Conservation (phyloP, 208 protist genomes). For the Trichomonas tenax region DNA sequence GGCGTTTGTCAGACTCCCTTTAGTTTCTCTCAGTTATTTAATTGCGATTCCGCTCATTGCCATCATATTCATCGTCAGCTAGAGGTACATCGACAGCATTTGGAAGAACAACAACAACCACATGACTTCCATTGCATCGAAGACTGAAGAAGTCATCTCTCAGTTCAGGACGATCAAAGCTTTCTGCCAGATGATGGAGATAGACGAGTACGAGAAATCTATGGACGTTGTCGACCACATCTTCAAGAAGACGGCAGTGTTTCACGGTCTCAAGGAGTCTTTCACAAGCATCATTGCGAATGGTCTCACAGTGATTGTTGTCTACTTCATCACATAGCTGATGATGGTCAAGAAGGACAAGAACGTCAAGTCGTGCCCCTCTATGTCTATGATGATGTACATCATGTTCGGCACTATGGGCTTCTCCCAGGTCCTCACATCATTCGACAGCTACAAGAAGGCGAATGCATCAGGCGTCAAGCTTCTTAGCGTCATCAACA, state of each 20-base stretch:
- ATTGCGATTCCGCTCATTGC: not conserved
- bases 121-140: not conserved
- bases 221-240: not conserved
- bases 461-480: not conserved
- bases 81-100: not conserved
- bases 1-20: not conserved
- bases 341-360: not conserved
- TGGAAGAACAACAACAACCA: not conserved
- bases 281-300: not conserved
- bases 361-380: not conserved
- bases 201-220: not conserved
- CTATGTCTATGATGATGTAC: not conserved
- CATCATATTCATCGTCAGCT: not conserved
- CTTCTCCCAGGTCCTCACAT: not conserved
- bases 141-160: not conserved
- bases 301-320: not conserved
- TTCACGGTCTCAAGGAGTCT: not conserved
- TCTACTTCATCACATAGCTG: not conserved
- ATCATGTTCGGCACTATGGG: not conserved
- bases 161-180: not conserved
- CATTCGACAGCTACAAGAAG: not conserved
- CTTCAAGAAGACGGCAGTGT: not conserved
- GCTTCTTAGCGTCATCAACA: not conserved
- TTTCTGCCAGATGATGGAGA: not conserved
- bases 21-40: not conserved